These are phyloP conservation scores for Penicillium paneum DNA, from an alignment of 2,329 filamentous ascomycete species.

Conservation along the genomic window DNA sequence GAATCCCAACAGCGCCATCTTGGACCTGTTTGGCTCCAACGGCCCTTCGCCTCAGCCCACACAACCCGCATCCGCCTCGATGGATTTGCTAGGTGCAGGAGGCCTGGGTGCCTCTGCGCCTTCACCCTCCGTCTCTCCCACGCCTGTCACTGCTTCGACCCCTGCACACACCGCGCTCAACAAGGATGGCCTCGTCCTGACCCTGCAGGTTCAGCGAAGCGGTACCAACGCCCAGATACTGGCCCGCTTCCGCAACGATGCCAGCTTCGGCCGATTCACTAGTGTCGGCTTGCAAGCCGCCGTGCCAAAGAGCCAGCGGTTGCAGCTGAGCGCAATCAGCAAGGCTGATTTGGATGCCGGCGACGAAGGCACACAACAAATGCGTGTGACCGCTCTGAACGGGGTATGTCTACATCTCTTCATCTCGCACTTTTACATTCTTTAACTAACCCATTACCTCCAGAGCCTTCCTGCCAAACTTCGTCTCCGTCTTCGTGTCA, in stretches of 20 bases:
- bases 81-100: conserved; percentile 41
- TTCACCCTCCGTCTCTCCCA: conserved; percentile 48
- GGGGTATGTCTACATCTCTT: conserved; percentile 67
- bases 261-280: conserved; percentile 62
- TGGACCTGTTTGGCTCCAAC: conserved; percentile 75
- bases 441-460: conserved; percentile 20
- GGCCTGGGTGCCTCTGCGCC: conserved; percentile 34
- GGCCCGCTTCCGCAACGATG: conserved; percentile 78
- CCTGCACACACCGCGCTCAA: conserved; percentile 71
- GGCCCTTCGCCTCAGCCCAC: conserved; percentile 46
- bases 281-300: conserved; percentile 86
- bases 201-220: conserved; percentile 79
- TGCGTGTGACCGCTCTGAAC: conserved; percentile 80
- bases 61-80: conserved; percentile 43
- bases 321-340: conserved; percentile 88
- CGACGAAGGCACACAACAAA: conserved; percentile 81
- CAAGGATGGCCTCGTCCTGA: conserved; percentile 78
- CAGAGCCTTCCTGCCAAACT: conserved; percentile 69
- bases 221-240: conserved; percentile 67
- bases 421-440: neutral
- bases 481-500: conserved; percentile 79
- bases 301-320: conserved; percentile 91
- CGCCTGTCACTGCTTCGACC: conserved; percentile 46
- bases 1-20: conserved; percentile 68
- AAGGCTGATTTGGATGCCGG: conserved; percentile 71